These are phyloP conservation scores for Wickerhamiella lipophila DNA, from an alignment of 805 yeast species.

Conservation along the genomic window DNA sequence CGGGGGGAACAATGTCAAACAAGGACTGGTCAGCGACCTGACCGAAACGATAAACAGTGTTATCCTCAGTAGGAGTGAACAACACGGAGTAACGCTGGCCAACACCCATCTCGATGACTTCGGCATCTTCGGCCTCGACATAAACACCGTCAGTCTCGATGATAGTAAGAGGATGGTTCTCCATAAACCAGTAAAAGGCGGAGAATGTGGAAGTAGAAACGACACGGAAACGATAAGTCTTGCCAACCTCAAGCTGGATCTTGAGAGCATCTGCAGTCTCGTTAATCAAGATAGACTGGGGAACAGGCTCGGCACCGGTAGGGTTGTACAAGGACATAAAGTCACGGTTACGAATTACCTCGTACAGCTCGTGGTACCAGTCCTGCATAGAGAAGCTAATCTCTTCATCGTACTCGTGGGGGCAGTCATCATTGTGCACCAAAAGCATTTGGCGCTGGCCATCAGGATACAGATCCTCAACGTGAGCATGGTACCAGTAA, in stretches of 20 bases:
- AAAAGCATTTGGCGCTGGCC: slow-evolving; percentile 54
- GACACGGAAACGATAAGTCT: slow-evolving; percentile 69
- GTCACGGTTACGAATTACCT: slow-evolving; percentile 32
- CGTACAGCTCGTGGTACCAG: slow-evolving; percentile 69
- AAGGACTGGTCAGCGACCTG: slow-evolving; percentile 68
- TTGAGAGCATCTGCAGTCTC: slow-evolving; percentile 48
- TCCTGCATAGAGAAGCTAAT: slow-evolving; percentile 56
- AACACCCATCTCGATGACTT: slow-evolving; percentile 62
- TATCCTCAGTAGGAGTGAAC: slow-evolving; percentile 46
- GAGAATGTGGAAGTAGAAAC: slow-evolving; percentile 84
- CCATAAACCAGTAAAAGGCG: slow-evolving; percentile 78
- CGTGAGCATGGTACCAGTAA: slow-evolving; percentile 96
- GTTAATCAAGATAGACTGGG: slow-evolving; percentile 66
- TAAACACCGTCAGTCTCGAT: slow-evolving; percentile 88
- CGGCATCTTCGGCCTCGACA: slow-evolving; percentile 62
- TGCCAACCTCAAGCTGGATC: slow-evolving; percentile 61
- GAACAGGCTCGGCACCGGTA: slow-evolving; percentile 97
- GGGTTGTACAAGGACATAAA: slow-evolving; percentile 75
- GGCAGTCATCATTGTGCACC: slow-evolving; percentile 55
- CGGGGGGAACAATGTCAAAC: slow-evolving; percentile 64
- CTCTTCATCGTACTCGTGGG: slow-evolving; percentile 74
- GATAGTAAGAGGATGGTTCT: slow-evolving; percentile 74
- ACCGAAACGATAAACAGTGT: slow-evolving; percentile 66
- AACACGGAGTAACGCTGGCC: slow-evolving; percentile 88
- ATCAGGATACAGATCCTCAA: slow-evolving; percentile 81